Base-by-base conservation (phyloP, 306 rosid genomes). In the Mucuna pruriens region DNA sequence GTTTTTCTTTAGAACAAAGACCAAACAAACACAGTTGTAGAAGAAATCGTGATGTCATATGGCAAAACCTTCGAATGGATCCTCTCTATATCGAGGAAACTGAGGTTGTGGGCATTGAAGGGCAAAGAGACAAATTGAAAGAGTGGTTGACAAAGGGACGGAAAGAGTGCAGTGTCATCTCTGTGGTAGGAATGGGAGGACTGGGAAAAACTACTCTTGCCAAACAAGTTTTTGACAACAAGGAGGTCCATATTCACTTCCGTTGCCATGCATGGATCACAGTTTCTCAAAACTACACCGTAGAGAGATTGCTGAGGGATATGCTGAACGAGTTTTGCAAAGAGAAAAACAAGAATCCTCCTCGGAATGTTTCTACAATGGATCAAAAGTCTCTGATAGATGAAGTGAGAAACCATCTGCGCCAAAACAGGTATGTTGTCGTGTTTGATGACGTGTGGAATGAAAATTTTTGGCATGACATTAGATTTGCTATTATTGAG, bases 161-260 rank as follows among this genome's bases (percentile, higher is more conserved):
- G 7, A 0, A 3, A 19, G 63, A 57, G 0, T 38, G 62, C 7
- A 57, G 63, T 7, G 71, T 79, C 3, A 3, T 79, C 0, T 42
- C 40, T 1, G 48, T 79, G 15, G 77, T 70, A 20, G 77, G 71
- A 2, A 58, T 79, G 48, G 51, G 62, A 58, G 83, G 71, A 6
- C n/a, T 5, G 0, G 83, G 83, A 3, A 70, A 70, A 33, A 42
- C 83, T 2, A 79, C 77, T 17, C 62, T 79, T 16, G 77, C 62
- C 8, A 70, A 57, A 51, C 60, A 33, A 9, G 83, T 79, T 51
- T 78, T 38, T 66, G 33, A 66, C 22, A 25, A n/a, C 0, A n/a
- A n/a, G n/a, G n/a, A 72, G 16, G 31, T 55, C 48, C 13, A 9
- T 11, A 42, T 9, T 0, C 1, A 58, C 38, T 79, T 70, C 9